phyloP scores from a whole-genome alignment of 1,284 basidiomycete genomes.

The Volvariella surrecta region DNA sequence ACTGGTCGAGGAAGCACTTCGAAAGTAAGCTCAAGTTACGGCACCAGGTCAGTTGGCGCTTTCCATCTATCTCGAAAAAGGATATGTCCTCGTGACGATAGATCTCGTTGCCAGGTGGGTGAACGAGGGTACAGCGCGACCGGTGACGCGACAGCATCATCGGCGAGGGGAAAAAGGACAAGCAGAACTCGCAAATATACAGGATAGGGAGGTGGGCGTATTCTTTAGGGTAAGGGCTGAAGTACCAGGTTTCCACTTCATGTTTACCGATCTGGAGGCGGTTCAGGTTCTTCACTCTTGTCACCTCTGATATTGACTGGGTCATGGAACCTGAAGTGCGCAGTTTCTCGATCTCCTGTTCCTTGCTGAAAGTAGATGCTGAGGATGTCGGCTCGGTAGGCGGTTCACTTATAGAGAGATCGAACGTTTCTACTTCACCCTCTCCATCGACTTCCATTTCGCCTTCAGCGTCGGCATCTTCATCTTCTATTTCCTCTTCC shows the following conservation, averaged over 20 bases:
- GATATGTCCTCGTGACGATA: constrained; percentile 96
- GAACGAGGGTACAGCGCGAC: constrained; percentile 84
- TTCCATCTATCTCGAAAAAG: constrained; percentile 98
- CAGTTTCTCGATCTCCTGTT: constrained; percentile 98
- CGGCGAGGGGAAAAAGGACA: constrained; percentile 81
- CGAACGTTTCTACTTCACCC: constrained; percentile 28
- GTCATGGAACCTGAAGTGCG: constrained; percentile 99
- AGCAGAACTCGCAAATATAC: constrained; percentile 98
- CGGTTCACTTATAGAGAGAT: constrained; percentile 37
- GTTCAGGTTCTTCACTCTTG: constrained; percentile 97
- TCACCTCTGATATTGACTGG: constrained; percentile 94
- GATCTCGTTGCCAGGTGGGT: constrained; percentile 98
- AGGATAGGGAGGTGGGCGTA: constrained; percentile 93
- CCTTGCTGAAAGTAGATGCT: constrained; percentile 75
- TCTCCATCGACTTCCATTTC: constrained; percentile 35
- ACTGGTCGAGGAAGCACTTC: constrained; percentile 99
- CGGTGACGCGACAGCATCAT: constrained; percentile 91
- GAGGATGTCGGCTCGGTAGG: constrained; percentile 32
- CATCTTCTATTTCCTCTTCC: constrained; percentile 49
- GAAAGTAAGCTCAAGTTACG: constrained; percentile 93
- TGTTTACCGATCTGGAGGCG: constrained; percentile 93
- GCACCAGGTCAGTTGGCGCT: constrained; percentile 94
- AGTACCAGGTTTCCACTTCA: constrained; percentile 99
- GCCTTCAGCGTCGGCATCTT: constrained; percentile 50
- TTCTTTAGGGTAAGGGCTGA: constrained; percentile 97